Conservation (phyloP, 2,329 filamentous ascomycete genomes). For the Pestalotiopsis sp. region DNA sequence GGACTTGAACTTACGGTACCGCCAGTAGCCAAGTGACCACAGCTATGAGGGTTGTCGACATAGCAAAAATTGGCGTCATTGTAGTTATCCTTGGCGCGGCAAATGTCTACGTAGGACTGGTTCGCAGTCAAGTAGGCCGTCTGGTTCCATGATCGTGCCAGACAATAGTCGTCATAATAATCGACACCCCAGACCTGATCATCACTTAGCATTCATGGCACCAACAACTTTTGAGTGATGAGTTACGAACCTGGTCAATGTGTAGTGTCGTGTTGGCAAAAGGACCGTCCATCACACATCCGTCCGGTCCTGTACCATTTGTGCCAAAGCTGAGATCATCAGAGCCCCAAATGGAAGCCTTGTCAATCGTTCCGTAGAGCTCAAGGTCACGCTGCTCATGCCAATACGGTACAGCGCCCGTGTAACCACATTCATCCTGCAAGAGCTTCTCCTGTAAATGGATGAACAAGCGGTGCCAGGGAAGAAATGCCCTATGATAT, state of each 20-base stretch:
- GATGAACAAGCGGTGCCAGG: slow-evolving; percentile 11
- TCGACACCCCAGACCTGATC: not conserved
- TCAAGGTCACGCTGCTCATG: not conserved
- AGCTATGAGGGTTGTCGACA: not conserved
- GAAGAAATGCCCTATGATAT: slow-evolving; percentile 4
- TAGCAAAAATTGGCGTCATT: slow-evolving; percentile 13
- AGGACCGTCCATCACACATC: slow-evolving; percentile 8
- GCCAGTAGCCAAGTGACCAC: not conserved
- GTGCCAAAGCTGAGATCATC: slow-evolving; percentile 6
- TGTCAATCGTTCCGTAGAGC: not conserved
- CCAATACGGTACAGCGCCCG: slow-evolving; percentile 9
- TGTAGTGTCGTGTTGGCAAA: slow-evolving; percentile 7
- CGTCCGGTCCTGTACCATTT: not conserved
- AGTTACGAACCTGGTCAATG: not conserved
- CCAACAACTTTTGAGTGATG: too few relatives aligned
- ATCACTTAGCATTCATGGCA: too few relatives aligned
- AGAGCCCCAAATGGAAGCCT: slow-evolving; percentile 1
- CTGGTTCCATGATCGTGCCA: not conserved
- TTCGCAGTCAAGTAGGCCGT: not conserved
- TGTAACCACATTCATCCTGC: slow-evolving; percentile 14
- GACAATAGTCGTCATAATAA: slow-evolving; percentile 8
- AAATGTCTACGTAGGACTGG: slow-evolving; percentile 8
- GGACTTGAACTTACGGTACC: not conserved
- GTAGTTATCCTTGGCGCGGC: slow-evolving; percentile 11
- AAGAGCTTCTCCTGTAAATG: slow-evolving; percentile 9